Evolutionary conservation across 163 green algal genomes (phyloP), one percentile per base, ranked within the genome.

Genomic region (Prototheca stagnorum): DNA sequence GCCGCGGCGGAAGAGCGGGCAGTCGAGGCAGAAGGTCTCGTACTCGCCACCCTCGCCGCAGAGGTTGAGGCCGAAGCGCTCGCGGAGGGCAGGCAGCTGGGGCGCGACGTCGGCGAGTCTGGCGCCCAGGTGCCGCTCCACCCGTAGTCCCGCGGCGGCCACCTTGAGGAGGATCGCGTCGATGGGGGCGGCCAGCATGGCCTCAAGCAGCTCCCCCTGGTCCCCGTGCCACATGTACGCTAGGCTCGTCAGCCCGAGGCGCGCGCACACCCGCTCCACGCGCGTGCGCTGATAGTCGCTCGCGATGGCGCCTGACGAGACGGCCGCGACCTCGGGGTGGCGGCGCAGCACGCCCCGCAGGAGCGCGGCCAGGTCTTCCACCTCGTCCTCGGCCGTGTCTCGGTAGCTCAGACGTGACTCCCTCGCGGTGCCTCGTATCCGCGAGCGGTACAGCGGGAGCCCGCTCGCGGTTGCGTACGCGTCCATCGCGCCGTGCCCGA

Each of bases 31-130:
- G 1, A 99, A 63, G 9, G 73, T 95, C 68, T 99, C 90, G 50
- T 93, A 99, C 74, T 99, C 90, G 2, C 90, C 90, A 7, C 90
- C 90, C 68, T 99, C 90, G 0, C 90, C 90, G 60, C 88, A 95
- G 35, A 90, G 72, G 57, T 95, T 93, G 54, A 61, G 80, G 40
- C 84, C 86, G 53, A 81, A 97, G 19, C 56, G 33, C 15, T 73
- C 66, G 26, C 67, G 50, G 45, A 68, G 47, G 3, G 22, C 35
- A 35, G 58, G 39, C 49, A 94, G 65, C 22, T 63, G 35, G 1
- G 54, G 49, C 44, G 78, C 47, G 47, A 88, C 51, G 17, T 76
- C 26, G 1, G 42, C 44, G 2, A 96, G 65, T 20, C 29, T 62
- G 17, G 67, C 68, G 15, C 84, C 85, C 39, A 95, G 64, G 60